phyloP scores from a whole-genome alignment of 257 asterid genomes.

The Petunia axillaris region DNA sequence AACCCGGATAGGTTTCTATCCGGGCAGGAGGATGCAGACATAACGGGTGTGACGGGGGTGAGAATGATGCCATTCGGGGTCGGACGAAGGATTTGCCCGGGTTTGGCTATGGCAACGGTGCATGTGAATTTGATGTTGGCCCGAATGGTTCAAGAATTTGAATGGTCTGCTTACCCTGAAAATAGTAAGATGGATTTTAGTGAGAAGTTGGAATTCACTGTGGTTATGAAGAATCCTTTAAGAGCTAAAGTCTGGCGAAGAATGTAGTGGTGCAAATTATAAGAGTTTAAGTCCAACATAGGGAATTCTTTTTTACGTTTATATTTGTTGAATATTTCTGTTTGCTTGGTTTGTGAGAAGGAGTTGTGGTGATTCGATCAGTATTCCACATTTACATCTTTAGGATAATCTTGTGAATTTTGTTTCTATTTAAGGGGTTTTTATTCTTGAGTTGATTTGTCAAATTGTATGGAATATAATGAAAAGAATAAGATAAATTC shows the following conservation, averaged over 20 bases:
- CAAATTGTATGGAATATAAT: neutral
- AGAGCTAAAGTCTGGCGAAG: slow-evolving; percentile 69
- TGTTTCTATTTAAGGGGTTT: neutral
- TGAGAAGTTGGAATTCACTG: slow-evolving; percentile 77
- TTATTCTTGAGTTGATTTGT: neutral
- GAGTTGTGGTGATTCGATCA: neutral
- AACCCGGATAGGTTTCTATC: slow-evolving; percentile 76
- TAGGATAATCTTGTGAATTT: neutral
- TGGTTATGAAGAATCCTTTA: slow-evolving; percentile 80
- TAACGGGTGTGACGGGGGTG: slow-evolving; percentile 71
- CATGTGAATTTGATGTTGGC: slow-evolving; percentile 79
- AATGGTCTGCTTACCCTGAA: slow-evolving; percentile 75
- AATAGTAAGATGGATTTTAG: slow-evolving; percentile 65
- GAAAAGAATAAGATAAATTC: neutral
- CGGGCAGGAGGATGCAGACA: slow-evolving; percentile 77
- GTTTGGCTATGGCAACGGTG: slow-evolving; percentile 76
- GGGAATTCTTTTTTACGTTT: neutral
- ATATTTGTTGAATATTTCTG: no score
- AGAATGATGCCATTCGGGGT: slow-evolving; percentile 89
- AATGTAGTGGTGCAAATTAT: slow-evolving; percentile 26
- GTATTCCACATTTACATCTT: neutral
- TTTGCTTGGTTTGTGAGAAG: neutral
- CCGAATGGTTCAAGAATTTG: slow-evolving; percentile 89
- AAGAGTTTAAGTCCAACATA: neutral
- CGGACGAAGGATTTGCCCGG: slow-evolving; percentile 96